Percentiles rank a stretch among this genome's conserved stretches.
phyloP scores from a whole-genome alignment of 2,329 filamentous ascomycete species.

The Fonsecaea multimorphosa region DNA sequence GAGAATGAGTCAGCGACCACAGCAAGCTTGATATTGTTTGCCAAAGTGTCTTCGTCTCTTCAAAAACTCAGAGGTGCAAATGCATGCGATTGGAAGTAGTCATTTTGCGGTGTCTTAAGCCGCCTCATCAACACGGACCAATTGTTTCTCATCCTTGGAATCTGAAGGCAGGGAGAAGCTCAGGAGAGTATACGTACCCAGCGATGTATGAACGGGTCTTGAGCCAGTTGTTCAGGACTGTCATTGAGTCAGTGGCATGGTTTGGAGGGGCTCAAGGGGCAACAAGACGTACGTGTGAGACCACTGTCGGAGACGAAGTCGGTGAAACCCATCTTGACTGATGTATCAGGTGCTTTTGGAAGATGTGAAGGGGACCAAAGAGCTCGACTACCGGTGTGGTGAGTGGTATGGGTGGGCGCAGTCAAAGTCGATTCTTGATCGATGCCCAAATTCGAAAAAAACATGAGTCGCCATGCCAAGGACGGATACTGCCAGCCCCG shows the following conservation, averaged over 20 bases:
- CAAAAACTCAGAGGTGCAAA: conserved; percentile 74
- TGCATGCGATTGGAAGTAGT: conserved; percentile 75
- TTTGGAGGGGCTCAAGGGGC: conserved; percentile 12
- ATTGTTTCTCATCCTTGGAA: conserved; percentile 78
- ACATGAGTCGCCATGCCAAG: not conserved
- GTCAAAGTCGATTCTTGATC: conserved; percentile 1
- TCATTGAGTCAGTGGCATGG: conserved; percentile 35
- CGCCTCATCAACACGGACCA: conserved; percentile 97
- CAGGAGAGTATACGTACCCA: conserved; percentile 67
- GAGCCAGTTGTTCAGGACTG: conserved; percentile 75
- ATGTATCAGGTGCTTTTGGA: not conserved
- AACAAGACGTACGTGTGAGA: conserved; percentile 60
- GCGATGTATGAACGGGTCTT: conserved; percentile 79
- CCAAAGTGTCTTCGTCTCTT: conserved; percentile 34
- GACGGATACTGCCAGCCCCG: not conserved
- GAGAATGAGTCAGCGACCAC: conserved; percentile 25
- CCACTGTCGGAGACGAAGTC: conserved; percentile 69
- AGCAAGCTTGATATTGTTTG: conserved; percentile 14
- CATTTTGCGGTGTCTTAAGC: conserved; percentile 87
- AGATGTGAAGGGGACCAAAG: not conserved
- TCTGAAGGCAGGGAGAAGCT: conserved; percentile 38
- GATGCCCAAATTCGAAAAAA: conserved; percentile 13
- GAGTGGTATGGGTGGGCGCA: conserved; percentile 1
- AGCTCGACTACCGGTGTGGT: not conserved
- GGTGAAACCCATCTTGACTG: conserved; percentile 66